phyloP scores from a whole-genome alignment of 1,284 basidiomycete genomes.

The Grifola frondosa region DNA sequence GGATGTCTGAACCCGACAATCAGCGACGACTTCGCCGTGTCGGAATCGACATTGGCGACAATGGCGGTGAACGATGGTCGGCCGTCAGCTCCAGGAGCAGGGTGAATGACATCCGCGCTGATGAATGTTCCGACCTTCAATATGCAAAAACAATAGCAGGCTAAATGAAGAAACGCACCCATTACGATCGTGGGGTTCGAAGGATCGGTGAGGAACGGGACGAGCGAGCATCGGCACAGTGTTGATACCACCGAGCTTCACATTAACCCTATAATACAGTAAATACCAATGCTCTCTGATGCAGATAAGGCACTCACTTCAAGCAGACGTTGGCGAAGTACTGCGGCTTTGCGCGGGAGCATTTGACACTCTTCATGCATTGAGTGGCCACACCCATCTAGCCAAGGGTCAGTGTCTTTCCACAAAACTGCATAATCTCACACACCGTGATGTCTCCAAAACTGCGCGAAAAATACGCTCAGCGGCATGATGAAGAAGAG shows the following conservation, averaged over 20 bases:
- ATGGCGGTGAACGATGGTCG: slow-evolving; percentile 76
- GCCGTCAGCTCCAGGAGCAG: slow-evolving; percentile 68
- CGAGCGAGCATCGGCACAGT: slow-evolving; percentile 64
- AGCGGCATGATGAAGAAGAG: neutral
- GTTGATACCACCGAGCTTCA: slow-evolving; percentile 80
- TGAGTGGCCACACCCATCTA: slow-evolving; percentile 73
- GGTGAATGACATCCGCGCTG: slow-evolving; percentile 79
- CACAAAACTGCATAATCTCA: slow-evolving; percentile 19
- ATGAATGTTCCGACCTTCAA: slow-evolving; percentile 7
- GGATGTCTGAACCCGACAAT: slow-evolving; percentile 63
- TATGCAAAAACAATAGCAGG: neutral
- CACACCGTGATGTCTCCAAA: slow-evolving; percentile 69
- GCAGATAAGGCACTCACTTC: slow-evolving; percentile 61
- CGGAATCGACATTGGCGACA: slow-evolving; percentile 71
- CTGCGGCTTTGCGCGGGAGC: slow-evolving; percentile 61
- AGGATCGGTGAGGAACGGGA: slow-evolving; percentile 63
- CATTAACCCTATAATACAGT: slow-evolving; percentile 59
- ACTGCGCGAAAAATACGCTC: slow-evolving; percentile 35
- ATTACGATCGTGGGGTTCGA: slow-evolving; percentile 75
- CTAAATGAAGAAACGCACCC: slow-evolving; percentile 34
- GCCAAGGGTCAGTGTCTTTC: neutral
- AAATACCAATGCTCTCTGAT: too few relatives aligned
- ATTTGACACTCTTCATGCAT: slow-evolving; percentile 66
- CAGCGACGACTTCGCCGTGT: slow-evolving; percentile 54
- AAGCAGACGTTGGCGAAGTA: slow-evolving; percentile 78